Conservation (phyloP, 2,329 filamentous ascomycete species). For the Bipolaris bicolor region DNA sequence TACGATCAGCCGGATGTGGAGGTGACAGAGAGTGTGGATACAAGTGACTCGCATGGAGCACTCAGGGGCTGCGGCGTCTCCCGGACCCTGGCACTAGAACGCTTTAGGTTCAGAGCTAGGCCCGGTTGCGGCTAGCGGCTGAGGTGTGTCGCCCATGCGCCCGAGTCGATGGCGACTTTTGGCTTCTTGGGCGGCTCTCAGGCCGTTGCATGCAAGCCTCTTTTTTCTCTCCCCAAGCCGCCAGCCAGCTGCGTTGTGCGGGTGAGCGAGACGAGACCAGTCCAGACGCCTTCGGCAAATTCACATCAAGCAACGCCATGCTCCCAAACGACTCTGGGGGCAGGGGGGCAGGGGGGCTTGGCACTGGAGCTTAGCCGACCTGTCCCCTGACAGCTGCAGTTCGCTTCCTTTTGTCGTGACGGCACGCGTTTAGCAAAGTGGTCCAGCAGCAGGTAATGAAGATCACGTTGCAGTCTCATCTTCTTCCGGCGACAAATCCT, state of each 20-base stretch:
- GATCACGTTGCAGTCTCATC: slow-evolving; percentile 1
- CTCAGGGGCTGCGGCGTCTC: slow-evolving; percentile 14
- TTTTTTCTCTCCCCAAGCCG: not conserved
- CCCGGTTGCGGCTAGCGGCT: slow-evolving; percentile 10
- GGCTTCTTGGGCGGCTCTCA: not conserved
- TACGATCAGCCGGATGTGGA: slow-evolving; percentile 25
- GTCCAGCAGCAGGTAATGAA: slow-evolving; percentile 1
- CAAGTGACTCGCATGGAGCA: slow-evolving; percentile 21
- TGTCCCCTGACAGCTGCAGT: slow-evolving; percentile 24
- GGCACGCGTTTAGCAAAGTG: slow-evolving; percentile 7
- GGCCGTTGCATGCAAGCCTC: not conserved
- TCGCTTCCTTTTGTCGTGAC: slow-evolving; percentile 11
- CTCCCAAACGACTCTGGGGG: slow-evolving; percentile 19
- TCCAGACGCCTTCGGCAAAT: not conserved
- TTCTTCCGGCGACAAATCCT: not conserved
- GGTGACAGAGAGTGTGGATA: slow-evolving; percentile 23
- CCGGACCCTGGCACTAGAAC: slow-evolving; percentile 21
- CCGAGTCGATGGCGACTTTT: slow-evolving; percentile 12
- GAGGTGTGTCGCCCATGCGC: slow-evolving; percentile 14
- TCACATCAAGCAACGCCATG: slow-evolving; percentile 37
- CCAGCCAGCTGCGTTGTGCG: not conserved
- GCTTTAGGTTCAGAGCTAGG: slow-evolving; percentile 14
- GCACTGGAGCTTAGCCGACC: slow-evolving; percentile 28
- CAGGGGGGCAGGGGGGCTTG: slow-evolving; percentile 20
- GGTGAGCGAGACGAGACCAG: not conserved